Conservation (phyloP, 2,329 filamentous ascomycete species). For the Rhynchosporium agropyri region DNA sequence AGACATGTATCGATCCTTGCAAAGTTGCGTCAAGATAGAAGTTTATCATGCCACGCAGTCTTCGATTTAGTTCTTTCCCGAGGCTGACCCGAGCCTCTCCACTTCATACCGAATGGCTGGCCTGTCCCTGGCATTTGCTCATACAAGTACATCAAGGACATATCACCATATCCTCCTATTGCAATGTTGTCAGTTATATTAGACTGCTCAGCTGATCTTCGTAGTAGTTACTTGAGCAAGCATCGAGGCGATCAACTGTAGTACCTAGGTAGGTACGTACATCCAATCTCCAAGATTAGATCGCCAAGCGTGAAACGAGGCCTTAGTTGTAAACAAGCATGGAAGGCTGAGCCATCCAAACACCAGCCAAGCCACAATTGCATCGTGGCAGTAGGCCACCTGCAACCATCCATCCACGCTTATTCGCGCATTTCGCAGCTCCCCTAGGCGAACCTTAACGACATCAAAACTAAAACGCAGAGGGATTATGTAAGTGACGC, state of each 20-base stretch:
- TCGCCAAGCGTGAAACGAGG: conserved; percentile 24
- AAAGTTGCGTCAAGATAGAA: too few species aligned
- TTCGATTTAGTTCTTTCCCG: neutral
- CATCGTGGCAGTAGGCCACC: neutral
- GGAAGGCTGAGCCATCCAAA: conserved; percentile 16
- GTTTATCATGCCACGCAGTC: neutral
- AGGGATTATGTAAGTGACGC: conserved; percentile 8
- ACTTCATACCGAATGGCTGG: neutral
- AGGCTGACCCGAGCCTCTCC: neutral
- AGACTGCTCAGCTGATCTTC: too few species aligned
- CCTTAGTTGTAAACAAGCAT: conserved; percentile 20
- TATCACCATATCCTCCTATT: too few species aligned
- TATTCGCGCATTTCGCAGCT: neutral
- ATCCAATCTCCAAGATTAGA: conserved; percentile 19
- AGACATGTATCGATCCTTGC: too few species aligned
- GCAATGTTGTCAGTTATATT: too few species aligned
- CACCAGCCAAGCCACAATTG: conserved; percentile 15
- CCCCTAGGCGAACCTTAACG: neutral
- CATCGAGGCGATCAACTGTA: neutral
- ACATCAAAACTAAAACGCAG: conserved; percentile 4
- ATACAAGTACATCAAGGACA: neutral
- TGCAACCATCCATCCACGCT: neutral
- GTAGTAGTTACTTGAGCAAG: neutral
- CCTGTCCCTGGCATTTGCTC: neutral
- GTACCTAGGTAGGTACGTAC: too few species aligned